Evolutionary conservation across 805 yeast genomes (phyloP), one percentile per base, ranked within the genome.

Genomic region (Clavispora santaluciae): DNA sequence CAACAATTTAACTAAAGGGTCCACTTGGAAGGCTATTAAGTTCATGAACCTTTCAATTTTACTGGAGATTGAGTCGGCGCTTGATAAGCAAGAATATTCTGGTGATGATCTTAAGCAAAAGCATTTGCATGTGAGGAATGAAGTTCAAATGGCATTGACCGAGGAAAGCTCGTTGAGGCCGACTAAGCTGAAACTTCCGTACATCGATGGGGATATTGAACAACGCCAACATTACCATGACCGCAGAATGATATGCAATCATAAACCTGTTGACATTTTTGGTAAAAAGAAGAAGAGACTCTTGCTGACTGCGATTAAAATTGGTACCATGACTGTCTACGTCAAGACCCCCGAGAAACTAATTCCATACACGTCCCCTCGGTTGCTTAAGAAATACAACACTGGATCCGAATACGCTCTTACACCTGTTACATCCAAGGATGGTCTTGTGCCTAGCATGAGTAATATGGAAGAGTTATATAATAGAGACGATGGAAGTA

Each of bases 251-350:
- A 51, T 65, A 33, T 60, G 68, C 6, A 51, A 43, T n/a, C 48
- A 53, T 18, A 33, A 36, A 2, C 47, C 60, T 1, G 40, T 51
- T 8, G 51, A 51, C 0, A 54, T 68, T 1, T 58, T 44, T 46
- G 67, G 64, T 6, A 65, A 63, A 47, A 64, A 63, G 55, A 68
- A 65, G 50, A 66, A 64, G 43, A 56, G 59, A 40, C 51, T 69
- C 20, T 49, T 69, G 17, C 59, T 70, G 35, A 54, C 67, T 2
- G 39, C 56, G 3, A 55, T 57, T 6, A 61, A 60, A 33, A 50
- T 65, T 16, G 75, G 75, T 1, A 50, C 49, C 2, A 62, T 63
- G 65, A 53, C 50, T 28, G 38, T 70, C 8, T 60, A 55, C 39
- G 67, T 56, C 10, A 50, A 48, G 29, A 64, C 68, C 0, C 73